Conservation (phyloP, 139 green algal species). For the Penium margaritaceum region DNA sequence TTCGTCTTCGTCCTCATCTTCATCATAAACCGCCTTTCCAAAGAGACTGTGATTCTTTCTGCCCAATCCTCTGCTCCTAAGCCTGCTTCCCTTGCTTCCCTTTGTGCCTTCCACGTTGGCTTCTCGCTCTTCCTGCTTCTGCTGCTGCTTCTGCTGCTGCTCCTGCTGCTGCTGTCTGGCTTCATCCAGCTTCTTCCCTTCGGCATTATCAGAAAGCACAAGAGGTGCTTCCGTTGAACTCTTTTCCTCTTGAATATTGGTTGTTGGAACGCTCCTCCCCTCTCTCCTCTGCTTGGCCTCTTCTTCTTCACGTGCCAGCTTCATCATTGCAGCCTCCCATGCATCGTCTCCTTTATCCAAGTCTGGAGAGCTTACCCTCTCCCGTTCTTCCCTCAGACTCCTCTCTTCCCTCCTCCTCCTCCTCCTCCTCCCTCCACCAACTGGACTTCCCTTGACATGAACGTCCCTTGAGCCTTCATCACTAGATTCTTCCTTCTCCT, state of each 20-base stretch:
- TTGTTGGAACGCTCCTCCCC: no score
- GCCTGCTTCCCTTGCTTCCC: no score
- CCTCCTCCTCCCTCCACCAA: conserved; percentile 19
- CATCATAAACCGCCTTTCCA: no score
- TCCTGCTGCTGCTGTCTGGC: not conserved
- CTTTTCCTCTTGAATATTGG: no score
- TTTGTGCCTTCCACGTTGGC: not conserved
- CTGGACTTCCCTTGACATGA: not conserved
- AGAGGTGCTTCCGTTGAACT: no score
- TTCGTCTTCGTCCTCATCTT: no score
- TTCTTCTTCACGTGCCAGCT: no score
- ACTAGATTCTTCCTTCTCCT: conserved; percentile 12
- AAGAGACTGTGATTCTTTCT: no score
- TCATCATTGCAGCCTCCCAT: no score
- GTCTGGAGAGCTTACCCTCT: conserved; percentile 9
- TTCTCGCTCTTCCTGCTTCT: not conserved
- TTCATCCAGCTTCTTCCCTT: not conserved
- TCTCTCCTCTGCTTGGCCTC: conserved; percentile 13
- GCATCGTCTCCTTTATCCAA: conserved; percentile 8
- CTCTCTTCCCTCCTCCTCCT: not conserved
- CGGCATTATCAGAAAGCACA: no score
- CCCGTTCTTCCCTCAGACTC: conserved; percentile 6
- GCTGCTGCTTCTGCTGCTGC: conserved; percentile 6
- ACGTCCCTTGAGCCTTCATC: conserved; percentile 5
- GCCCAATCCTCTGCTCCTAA: conserved; percentile 16